phyloP scores from a whole-genome alignment of 371 early-diverging fungal species.

The Mortierella sp. region DNA sequence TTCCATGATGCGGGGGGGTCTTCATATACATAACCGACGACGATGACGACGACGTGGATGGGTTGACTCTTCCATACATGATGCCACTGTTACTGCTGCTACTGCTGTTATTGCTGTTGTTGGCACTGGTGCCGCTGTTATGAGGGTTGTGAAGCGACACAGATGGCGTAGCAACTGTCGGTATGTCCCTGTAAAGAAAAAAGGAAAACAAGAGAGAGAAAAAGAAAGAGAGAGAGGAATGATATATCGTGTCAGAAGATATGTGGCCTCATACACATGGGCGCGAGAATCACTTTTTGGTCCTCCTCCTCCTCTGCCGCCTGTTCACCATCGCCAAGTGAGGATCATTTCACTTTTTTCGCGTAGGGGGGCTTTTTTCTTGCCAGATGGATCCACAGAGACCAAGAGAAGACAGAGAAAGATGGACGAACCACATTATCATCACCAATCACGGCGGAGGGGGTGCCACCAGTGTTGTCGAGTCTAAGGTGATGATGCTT shows the following conservation, averaged over 20 bases:
- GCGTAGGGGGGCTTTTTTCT: too few relatives aligned
- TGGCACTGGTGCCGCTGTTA: too few relatives aligned
- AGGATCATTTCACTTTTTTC: too few relatives aligned
- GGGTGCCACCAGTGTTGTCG: too few relatives aligned
- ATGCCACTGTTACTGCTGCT: slow-evolving; percentile 14
- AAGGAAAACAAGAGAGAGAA: neutral
- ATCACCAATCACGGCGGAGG: too few relatives aligned
- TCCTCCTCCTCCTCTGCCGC: neutral
- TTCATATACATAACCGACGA: neutral
- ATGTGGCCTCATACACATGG: neutral
- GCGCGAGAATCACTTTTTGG: neutral
- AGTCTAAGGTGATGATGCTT: too few relatives aligned
- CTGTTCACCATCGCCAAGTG: too few relatives aligned
- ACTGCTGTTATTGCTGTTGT: slow-evolving; percentile 5
- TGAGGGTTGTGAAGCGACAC: slow-evolving; percentile 18
- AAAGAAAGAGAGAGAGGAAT: neutral
- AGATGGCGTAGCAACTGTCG: slow-evolving; percentile 34
- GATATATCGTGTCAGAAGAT: neutral
- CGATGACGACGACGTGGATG: neutral
- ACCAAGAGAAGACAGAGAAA: neutral
- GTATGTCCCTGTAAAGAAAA: slow-evolving; percentile 22
- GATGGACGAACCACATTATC: too few relatives aligned
- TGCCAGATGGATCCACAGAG: neutral
- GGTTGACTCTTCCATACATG: slow-evolving; percentile 7
- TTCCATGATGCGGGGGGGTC: neutral